Percentiles rank a stretch among this genome's conserved stretches.
Evolutionary conservation across 2,329 filamentous ascomycete species (phyloP).

Genomic region (Penicillium fuscoglaucum): DNA sequence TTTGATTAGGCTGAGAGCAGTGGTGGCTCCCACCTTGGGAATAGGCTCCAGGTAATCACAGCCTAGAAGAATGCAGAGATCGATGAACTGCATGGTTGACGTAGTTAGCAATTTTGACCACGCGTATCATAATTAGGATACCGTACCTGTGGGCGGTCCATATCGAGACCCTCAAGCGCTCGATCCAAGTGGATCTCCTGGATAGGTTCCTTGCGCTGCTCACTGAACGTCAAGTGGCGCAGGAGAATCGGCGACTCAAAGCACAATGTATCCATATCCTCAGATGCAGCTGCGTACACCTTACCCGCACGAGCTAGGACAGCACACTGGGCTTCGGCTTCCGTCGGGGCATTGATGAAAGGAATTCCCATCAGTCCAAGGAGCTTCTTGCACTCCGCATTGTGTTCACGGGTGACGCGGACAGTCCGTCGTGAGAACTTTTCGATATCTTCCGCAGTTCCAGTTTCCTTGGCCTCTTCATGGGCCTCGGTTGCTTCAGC

Average conservation of each 20-base stretch:
- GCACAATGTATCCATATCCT: slow-evolving; percentile 98
- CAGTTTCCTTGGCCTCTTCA: slow-evolving; percentile 95
- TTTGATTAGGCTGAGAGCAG: slow-evolving; percentile 89
- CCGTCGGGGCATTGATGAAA: slow-evolving; percentile 91
- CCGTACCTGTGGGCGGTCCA: slow-evolving; percentile 79
- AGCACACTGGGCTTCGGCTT: slow-evolving; percentile 96
- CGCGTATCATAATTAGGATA: slow-evolving; percentile 9
- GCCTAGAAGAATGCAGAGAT: slow-evolving; percentile 94
- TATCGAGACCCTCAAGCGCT: slow-evolving; percentile 80
- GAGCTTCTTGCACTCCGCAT: slow-evolving; percentile 86
- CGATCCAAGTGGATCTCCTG: slow-evolving; percentile 89
- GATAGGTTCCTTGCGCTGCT: slow-evolving; percentile 96
- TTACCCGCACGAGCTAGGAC: slow-evolving; percentile 85
- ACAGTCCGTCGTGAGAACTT: slow-evolving; percentile 95
- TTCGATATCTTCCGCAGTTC: slow-evolving; percentile 95
- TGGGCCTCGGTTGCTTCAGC: slow-evolving; percentile 84
- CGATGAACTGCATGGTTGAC: slow-evolving; percentile 70
- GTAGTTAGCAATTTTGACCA: slow-evolving; percentile 7
- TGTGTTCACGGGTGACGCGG: slow-evolving; percentile 93
- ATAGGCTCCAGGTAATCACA: slow-evolving; percentile 98
- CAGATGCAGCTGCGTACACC: slow-evolving; percentile 93
- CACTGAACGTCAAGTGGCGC: slow-evolving; percentile 91
- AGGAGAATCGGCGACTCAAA: slow-evolving; percentile 90
- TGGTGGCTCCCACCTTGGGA: slow-evolving; percentile 88
- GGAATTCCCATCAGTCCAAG: slow-evolving; percentile 95